Evolutionary conservation across 2,329 filamentous ascomycete species (phyloP).

Genomic region (Rutstroemia sp.): DNA sequence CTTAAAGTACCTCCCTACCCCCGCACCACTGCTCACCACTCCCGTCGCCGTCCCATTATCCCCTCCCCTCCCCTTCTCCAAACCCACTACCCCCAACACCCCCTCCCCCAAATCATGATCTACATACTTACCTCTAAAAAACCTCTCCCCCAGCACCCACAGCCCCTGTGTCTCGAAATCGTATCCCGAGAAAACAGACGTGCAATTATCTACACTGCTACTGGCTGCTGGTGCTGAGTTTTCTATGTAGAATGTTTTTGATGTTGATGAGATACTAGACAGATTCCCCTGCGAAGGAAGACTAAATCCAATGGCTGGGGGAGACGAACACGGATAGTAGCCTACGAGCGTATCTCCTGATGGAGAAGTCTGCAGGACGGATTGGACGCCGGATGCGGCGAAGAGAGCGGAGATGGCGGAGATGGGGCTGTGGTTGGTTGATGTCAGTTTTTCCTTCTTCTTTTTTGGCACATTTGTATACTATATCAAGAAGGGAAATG

Average conservation of each 20-base stretch:
- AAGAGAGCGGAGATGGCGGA: background rate
- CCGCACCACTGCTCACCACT: too few species aligned
- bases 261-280: background rate
- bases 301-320: constrained; percentile 8
- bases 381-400: constrained; percentile 4
- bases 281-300: constrained; percentile 5
- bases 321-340: constrained; percentile 11
- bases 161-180: constrained; percentile 4
- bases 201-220: constrained; percentile 5
- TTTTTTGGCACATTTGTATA: too few species aligned
- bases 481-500: background rate
- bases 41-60: too few species aligned
- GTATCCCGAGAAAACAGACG: background rate
- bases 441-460: too few species aligned
- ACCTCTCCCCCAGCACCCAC: constrained; percentile 5
- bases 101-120: constrained; percentile 1
- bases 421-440: constrained; percentile 11
- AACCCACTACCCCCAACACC: background rate
- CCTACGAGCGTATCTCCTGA: constrained; percentile 2
- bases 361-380: background rate
- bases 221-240: background rate
- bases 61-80: background rate
- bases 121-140: background rate
- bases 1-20: too few species aligned
- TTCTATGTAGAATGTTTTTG: constrained; percentile 4